Evolutionary conservation across 306 rosid genomes (phyloP).

Genomic region (Malus sieversii): DNA sequence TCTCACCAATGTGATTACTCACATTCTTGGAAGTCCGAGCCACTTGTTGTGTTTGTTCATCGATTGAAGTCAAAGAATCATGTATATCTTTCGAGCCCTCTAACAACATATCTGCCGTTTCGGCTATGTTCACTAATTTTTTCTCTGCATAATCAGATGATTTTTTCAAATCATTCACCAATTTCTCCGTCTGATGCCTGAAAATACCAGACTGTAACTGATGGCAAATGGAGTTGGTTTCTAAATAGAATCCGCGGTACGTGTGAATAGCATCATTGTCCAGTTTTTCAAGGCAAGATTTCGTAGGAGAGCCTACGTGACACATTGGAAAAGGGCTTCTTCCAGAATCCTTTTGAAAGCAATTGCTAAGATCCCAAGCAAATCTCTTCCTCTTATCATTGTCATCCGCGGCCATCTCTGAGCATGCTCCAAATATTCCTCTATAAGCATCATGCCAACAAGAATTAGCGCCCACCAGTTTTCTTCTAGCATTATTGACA

Average conservation of each 20-base stretch:
- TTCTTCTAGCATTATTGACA: constrained; percentile 1
- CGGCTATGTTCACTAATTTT: constrained; percentile 44
- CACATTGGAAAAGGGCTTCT: constrained; percentile 45
- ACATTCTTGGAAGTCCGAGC: constrained; percentile 34
- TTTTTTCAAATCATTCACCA: constrained; percentile 53
- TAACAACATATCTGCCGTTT: constrained; percentile 42
- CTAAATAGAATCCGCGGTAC: constrained; percentile 71
- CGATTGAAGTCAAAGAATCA: constrained; percentile 40
- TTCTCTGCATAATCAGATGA: constrained; percentile 62
- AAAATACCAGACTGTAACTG: constrained; percentile 69
- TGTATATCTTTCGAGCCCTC: constrained; percentile 31
- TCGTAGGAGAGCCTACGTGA: constrained; percentile 35
- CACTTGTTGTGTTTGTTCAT: constrained; percentile 30
- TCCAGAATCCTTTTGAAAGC: constrained; percentile 20
- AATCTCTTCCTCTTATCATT: constrained; percentile 18
- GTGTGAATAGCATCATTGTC: constrained; percentile 46
- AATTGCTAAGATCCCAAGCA: constrained; percentile 20
- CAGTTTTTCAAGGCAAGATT: constrained; percentile 37
- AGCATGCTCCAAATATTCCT: constrained; percentile 6
- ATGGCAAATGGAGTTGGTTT: constrained; percentile 66
- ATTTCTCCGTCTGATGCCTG: constrained; percentile 58
- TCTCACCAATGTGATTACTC: constrained; percentile 32
- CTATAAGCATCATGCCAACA: constrained; percentile 17
- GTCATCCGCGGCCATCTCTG: background rate
- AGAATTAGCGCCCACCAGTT: background rate